A percentile compares a stretch with the other conserved stretches of the same genome.
Conservation (phyloP, 768 basidiomycete genomes). For the Leccinum variicolor region DNA sequence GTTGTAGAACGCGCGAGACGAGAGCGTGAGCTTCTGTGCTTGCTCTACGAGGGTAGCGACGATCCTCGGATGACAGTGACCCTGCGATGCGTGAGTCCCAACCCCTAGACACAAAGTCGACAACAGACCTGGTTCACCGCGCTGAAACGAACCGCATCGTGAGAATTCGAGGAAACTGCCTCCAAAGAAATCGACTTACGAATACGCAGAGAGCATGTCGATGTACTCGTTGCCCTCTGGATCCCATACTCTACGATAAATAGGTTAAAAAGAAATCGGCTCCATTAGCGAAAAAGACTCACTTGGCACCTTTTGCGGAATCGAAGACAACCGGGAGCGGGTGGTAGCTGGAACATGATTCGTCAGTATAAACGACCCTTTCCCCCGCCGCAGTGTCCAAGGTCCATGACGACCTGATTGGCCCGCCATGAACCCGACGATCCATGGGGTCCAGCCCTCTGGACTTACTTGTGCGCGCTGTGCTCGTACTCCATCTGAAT, state of each 20-base stretch:
- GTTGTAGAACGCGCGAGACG: constrained; percentile 96
- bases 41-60: constrained; percentile 79
- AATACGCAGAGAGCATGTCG: constrained; percentile 97
- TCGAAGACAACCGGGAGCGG: constrained; percentile 95
- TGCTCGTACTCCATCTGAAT: constrained; percentile 80
- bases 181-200: constrained; percentile 50
- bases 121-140: constrained; percentile 82
- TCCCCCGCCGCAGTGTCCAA: constrained; percentile 2
- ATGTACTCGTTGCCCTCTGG: constrained; percentile 95
- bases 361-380: constrained; percentile 23
- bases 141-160: constrained; percentile 33
- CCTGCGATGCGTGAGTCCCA: constrained; percentile 38
- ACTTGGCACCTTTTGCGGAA: constrained; percentile 84
- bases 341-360: constrained; percentile 71
- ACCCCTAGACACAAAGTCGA: not conserved
- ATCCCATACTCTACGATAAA: constrained; percentile 75
- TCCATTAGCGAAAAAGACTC: constrained; percentile 44
- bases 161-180: constrained; percentile 3
- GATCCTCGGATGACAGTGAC: constrained; percentile 91
- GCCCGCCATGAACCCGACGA: not conserved
- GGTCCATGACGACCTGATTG: too few relatives aligned
- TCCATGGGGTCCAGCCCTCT: not conserved
- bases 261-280: constrained; percentile 1
- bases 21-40: constrained; percentile 86
- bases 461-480: constrained; percentile 83